Percentiles rank a stretch among this genome's conserved stretches.
These are phyloP conservation scores for Ophiocordyceps camponoti-floridani DNA, from an alignment of 2,329 filamentous ascomycete species.

Conservation along the genomic window DNA sequence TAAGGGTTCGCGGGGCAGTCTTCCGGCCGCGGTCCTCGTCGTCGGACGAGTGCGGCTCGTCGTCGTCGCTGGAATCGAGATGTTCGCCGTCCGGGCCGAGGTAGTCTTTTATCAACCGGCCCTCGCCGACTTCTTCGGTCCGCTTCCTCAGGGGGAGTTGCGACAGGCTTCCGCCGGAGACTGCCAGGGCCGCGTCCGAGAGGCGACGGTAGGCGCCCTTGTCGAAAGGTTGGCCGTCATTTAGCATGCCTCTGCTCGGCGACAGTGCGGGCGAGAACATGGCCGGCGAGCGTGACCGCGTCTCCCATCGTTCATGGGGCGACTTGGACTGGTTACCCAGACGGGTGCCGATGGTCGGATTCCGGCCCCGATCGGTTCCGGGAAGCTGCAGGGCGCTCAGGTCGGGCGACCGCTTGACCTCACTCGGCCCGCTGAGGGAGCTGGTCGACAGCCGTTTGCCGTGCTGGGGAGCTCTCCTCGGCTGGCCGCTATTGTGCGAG, in stretches of 20 bases:
- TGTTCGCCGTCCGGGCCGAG: slow-evolving; percentile 47
- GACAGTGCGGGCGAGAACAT: slow-evolving; percentile 9
- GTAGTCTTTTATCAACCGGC: slow-evolving; percentile 51
- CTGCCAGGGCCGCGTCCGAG: slow-evolving; percentile 51
- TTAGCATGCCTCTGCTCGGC: slow-evolving; percentile 28
- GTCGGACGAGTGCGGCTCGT: slow-evolving; percentile 43
- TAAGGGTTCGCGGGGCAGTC: slow-evolving; percentile 27
- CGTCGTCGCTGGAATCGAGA: slow-evolving; percentile 53
- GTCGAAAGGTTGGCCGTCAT: slow-evolving; percentile 45
- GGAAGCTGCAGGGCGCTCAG: slow-evolving; percentile 30
- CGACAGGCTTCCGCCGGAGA: slow-evolving; percentile 44
- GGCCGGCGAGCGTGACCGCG: slow-evolving; percentile 19
- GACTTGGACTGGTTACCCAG: slow-evolving; percentile 30
- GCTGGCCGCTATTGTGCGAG: slow-evolving; percentile 29
- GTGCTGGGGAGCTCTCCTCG: slow-evolving; percentile 14
- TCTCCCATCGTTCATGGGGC: slow-evolving; percentile 27
- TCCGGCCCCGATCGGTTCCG: slow-evolving; percentile 23
- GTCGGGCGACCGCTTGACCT: slow-evolving; percentile 34
- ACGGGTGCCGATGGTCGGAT: slow-evolving; percentile 18
- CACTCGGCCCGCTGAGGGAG: slow-evolving; percentile 30
- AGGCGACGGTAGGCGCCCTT: slow-evolving; percentile 51
- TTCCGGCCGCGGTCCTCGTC: slow-evolving; percentile 51
- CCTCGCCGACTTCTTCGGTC: slow-evolving; percentile 22
- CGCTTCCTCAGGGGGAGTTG: slow-evolving; percentile 39
- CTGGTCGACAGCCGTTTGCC: slow-evolving; percentile 15